Base-by-base conservation (phyloP, 2,329 filamentous ascomycete species). In the Thielaviopsis ethacetica region DNA sequence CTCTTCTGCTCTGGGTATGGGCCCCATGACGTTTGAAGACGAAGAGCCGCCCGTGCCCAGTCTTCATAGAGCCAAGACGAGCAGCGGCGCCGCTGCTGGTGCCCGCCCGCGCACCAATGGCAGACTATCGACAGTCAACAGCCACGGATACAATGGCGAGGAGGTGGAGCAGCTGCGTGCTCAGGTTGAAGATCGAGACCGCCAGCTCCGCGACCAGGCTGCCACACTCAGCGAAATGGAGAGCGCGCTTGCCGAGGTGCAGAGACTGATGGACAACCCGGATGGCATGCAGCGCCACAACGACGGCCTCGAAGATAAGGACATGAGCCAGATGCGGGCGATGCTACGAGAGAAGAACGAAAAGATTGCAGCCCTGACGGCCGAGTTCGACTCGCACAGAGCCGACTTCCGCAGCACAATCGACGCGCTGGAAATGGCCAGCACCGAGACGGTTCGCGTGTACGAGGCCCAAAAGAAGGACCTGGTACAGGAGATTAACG, bases 321-420 rank as follows among this genome's bases (percentile, higher is more conserved):
- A 95, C 68, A 78, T 83, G 1, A 69, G 79, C 5, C 86, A 94
- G 67, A 76, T 98, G 60, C 83, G 91, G 58, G 81, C 85, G n/a
- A 72, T 95, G 65, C 73, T 98, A 58, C 81, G 88, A 24, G 93
- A 98, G 72, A 96, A 95, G 78, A 96, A 96, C 66, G 93, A 98
- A 61, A 95, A 91, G 74, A 96, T 98, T 64, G 84, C 86, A 26
- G 84, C 91, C 76, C 79, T 98, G 65, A 97, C 91, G 0, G 82
- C 88, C 9, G 93, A 98, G 68, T 98, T 98, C 66, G 93, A 98
- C 68, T 83, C 86, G 10, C 91, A 98, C 68, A 81, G 93, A 61
- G 91, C 93, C 19, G 93, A 98, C 70, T 98, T 98, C 72, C 79
- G 93, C 64, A 95, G 88, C 70, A 98, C 93, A 19, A 93, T 98